Evolutionary conservation across 2,329 filamentous ascomycete genomes (phyloP).

Genomic region (Trichoderma koningii): DNA sequence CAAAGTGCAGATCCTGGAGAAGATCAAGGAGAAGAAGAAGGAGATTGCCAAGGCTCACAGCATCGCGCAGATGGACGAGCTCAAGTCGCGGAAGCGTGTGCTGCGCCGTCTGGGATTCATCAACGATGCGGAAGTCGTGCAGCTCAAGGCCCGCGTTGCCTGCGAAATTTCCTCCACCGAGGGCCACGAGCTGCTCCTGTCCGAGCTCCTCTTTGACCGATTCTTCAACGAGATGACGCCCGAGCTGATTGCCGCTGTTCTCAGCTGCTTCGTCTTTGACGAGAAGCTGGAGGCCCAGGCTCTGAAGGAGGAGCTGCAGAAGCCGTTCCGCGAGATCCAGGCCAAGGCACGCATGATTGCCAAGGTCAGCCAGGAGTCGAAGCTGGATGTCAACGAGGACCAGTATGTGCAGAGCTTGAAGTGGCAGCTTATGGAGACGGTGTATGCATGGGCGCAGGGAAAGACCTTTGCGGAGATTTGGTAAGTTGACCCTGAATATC

Average conservation of each 20-base stretch:
- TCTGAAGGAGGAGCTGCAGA: constrained; percentile 80
- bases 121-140: constrained; percentile 91
- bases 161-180: constrained; percentile 93
- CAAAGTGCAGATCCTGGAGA: constrained; percentile 73
- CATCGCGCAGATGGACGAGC: constrained; percentile 90
- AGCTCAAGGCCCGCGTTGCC: constrained; percentile 94
- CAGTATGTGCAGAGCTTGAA: constrained; percentile 90
- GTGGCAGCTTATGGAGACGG: constrained; percentile 95
- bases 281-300: constrained; percentile 82
- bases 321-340: constrained; percentile 84
- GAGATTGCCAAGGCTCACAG: constrained; percentile 81
- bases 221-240: constrained; percentile 97
- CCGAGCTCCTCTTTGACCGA: constrained; percentile 90
- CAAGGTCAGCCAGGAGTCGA: constrained; percentile 93
- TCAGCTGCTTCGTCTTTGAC: constrained; percentile 97
- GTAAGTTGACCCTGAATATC: too few relatives aligned
- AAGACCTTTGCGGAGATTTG: constrained; percentile 91
- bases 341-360: constrained; percentile 84
- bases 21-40: constrained; percentile 88
- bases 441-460: constrained; percentile 87
- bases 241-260: constrained; percentile 79
- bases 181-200: constrained; percentile 90
- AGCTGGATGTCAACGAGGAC: constrained; percentile 90
- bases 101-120: constrained; percentile 93
- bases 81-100: constrained; percentile 94